Conservation (phyloP, 164 flowering plant genomes). For the Dillenia turbinata region DNA sequence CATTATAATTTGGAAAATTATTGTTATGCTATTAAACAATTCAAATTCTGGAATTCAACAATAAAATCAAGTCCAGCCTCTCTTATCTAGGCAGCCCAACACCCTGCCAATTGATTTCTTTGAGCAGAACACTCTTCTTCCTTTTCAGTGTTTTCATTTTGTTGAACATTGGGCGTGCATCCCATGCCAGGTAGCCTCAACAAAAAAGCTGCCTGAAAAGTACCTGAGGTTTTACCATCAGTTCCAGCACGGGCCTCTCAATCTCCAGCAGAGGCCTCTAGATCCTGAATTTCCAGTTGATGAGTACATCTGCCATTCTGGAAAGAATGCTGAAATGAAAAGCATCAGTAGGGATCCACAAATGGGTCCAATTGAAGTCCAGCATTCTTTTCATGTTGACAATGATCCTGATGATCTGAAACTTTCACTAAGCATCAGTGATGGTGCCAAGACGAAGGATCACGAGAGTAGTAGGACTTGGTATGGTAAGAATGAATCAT, state of each 20-base stretch:
- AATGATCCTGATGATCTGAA: conserved; percentile 20
- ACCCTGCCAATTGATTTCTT: too few relatives aligned
- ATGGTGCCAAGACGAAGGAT: conserved; percentile 8
- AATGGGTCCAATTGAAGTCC: neutral
- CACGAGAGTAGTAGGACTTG: neutral
- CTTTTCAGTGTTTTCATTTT: too few relatives aligned
- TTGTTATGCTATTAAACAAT: too few relatives aligned
- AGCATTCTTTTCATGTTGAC: conserved; percentile 5
- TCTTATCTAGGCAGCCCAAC: too few relatives aligned
- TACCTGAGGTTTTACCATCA: too few relatives aligned
- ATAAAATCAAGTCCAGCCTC: too few relatives aligned
- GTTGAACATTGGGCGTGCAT: too few relatives aligned
- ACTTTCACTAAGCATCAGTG: conserved; percentile 27
- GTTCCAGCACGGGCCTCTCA: neutral
- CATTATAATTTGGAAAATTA: too few relatives aligned
- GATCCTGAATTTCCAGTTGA: conserved; percentile 38
- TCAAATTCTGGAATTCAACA: too few relatives aligned
- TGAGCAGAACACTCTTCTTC: too few relatives aligned
- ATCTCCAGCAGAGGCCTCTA: conserved; percentile 14
- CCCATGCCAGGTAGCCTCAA: conserved; percentile 18
- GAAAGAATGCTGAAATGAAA: conserved; percentile 3
- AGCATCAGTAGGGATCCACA: neutral
- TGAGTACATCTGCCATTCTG: conserved; percentile 18
- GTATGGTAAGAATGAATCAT: conserved; percentile 5
- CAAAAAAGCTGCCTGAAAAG: neutral